Conservation (phyloP, 352 stramenopile genomes). For the Blastocystis sp. region DNA sequence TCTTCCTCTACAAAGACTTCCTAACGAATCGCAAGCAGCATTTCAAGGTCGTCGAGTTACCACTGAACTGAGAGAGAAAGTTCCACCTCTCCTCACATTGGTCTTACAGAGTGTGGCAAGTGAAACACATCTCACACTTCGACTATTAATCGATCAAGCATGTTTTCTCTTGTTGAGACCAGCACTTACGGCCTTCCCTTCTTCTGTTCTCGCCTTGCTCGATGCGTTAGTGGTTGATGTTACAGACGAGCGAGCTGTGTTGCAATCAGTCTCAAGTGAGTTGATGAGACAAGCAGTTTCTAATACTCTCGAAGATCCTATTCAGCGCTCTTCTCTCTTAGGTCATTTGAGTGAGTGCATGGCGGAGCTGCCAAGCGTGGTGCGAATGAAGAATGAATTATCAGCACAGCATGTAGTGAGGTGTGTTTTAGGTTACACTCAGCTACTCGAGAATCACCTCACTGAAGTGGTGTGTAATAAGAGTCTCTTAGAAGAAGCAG, state of each 20-base stretch:
- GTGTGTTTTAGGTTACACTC: not conserved
- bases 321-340: not conserved
- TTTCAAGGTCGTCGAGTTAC: slow-evolving; percentile 23
- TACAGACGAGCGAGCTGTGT: not conserved
- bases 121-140: not conserved
- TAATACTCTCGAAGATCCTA: not conserved
- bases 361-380: not conserved
- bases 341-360: not conserved
- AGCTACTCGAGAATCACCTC: not conserved
- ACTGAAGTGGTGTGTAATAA: not conserved
- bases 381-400: not conserved
- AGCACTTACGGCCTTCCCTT: not conserved
- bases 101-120: not conserved
- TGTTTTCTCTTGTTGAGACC: not conserved
- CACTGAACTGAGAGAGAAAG: not conserved
- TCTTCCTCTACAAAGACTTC: not conserved
- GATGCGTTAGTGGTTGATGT: not conserved
- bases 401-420: not conserved
- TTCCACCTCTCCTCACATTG: not conserved
- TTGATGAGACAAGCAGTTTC: not conserved
- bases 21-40: not conserved
- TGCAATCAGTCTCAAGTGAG: not conserved
- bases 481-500: not conserved
- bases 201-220: not conserved
- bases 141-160: not conserved